A percentile compares a stretch with the other conserved stretches of the same genome.
These are phyloP conservation scores for Cladophialophora immunda DNA, from an alignment of 2,329 filamentous ascomycete genomes.

Conservation along the genomic window DNA sequence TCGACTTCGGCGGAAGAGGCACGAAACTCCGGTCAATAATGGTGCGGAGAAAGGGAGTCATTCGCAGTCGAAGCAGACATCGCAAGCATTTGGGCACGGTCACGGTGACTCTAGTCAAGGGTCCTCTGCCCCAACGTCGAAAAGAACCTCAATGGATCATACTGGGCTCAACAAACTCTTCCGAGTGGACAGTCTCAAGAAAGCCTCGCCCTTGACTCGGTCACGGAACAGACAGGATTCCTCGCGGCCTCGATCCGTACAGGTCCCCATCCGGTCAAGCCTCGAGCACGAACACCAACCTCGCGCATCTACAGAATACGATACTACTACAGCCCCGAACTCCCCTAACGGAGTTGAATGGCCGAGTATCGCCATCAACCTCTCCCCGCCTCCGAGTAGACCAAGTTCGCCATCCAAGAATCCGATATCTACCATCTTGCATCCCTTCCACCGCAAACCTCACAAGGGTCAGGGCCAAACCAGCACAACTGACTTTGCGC, in stretches of 20 bases:
- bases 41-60: conserved; percentile 6
- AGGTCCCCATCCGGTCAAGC: conserved; percentile 25
- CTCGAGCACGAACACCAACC: conserved; percentile 35
- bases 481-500: conserved; percentile 50
- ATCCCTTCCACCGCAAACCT: conserved; percentile 46
- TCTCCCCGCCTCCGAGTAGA: conserved; percentile 71
- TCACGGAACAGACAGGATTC: conserved; percentile 30
- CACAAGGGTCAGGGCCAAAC: conserved; percentile 47
- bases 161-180: conserved; percentile 31
- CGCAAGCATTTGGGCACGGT: conserved; percentile 5
- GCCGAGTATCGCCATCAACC: conserved; percentile 68
- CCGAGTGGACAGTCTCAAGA: conserved; percentile 27
- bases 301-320: conserved; percentile 54
- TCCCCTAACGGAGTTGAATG: conserved; percentile 56
- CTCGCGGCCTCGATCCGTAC: conserved; percentile 21
- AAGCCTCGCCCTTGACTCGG: conserved; percentile 24
- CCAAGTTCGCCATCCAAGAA: conserved; percentile 70
- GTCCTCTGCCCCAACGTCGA: conserved; percentile 35
- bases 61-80: conserved; percentile 16
- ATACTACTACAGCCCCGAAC: conserved; percentile 52
- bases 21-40: conserved; percentile 16
- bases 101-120: conserved; percentile 31
- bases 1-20: conserved; percentile 31
- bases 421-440: conserved; percentile 53
- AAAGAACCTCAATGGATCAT: conserved; percentile 36